These are phyloP conservation scores for Talaromyces liani DNA, from an alignment of 495 filamentous ascomycete genomes.

Conservation along the genomic window DNA sequence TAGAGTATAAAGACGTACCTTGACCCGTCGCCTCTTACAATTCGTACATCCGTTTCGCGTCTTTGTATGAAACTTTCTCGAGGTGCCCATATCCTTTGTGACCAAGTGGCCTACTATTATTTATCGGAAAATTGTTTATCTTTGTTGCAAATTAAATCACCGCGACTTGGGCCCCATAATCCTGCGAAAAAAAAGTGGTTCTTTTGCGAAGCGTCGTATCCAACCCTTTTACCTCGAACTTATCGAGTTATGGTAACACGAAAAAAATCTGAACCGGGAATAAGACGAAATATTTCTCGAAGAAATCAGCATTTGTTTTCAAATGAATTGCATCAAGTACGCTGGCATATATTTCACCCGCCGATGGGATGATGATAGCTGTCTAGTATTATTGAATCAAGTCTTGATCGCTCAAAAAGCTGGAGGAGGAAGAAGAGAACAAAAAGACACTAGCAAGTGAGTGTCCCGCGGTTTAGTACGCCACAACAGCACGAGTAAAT, in stretches of 20 bases:
- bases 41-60: slow-evolving; percentile 50
- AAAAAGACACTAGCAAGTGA: neutral
- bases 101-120: neutral
- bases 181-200: neutral
- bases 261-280: neutral
- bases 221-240: neutral
- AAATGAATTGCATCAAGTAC: neutral
- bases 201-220: neutral
- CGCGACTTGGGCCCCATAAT: neutral
- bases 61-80: slow-evolving; percentile 37
- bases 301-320: neutral
- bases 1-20: slow-evolving; percentile 24
- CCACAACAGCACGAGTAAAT: neutral
- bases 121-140: neutral
- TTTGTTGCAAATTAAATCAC: neutral
- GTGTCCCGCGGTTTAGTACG: neutral
- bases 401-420: neutral
- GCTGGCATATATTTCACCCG: neutral
- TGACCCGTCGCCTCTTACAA: slow-evolving; percentile 51
- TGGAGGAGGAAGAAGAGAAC: neutral
- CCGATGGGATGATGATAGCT: neutral
- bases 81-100: slow-evolving; percentile 12
- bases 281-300: neutral
- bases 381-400: neutral
- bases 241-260: neutral